Evolutionary conservation across 345 rosid species (phyloP), one percentile per base, ranked within the genome.

Genomic region (Populus tremula): DNA sequence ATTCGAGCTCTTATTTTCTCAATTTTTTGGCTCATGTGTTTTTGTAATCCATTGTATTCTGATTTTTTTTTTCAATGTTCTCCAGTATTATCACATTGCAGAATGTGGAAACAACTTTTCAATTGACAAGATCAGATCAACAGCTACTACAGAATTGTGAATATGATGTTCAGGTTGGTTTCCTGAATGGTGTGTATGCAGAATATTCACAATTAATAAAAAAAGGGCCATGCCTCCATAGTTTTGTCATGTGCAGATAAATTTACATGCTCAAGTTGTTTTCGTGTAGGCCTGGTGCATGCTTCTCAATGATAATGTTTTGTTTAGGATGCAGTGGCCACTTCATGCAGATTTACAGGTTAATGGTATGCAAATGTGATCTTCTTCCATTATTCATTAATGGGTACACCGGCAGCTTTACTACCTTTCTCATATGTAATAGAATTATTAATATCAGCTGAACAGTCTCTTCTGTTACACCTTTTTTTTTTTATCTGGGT

Each of bases 281-380:
- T 21, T 72, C n/a, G 18, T 49, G 67, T 50, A 83, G 86, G 86
- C 81, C 56, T 83, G 86, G 83, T 80, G 86, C 59, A 80, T 83
- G 77, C 86, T 83, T 67, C 73, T 83, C n/a, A 74, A 77, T 56
- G 86, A 83, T 56, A 77, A 74, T 59, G 83, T 83, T 29, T 36
- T 70, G 18, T 83, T 77, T 74, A 80, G 86, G 77, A 80, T 83
- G 78, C 86, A 83, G 38, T 83, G 86, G 86, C 86, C 83, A 21
- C 78, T 23, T 35, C 25, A 35, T 54, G 78, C 77, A 65, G 73
- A 77, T 17, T 77, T 83, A 38, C 74, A 70, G 67, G 67, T 83
- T 29, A 83, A 83, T 72, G 83, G 86, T 83, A 83, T 62, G 79
- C 13, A 72, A 8, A 45, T 69, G 43, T 71, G 47, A 41, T 63